Percentiles rank a stretch among this genome's conserved stretches.
Conservation (phyloP, 768 basidiomycete species). For the Boletus insuetus region DNA sequence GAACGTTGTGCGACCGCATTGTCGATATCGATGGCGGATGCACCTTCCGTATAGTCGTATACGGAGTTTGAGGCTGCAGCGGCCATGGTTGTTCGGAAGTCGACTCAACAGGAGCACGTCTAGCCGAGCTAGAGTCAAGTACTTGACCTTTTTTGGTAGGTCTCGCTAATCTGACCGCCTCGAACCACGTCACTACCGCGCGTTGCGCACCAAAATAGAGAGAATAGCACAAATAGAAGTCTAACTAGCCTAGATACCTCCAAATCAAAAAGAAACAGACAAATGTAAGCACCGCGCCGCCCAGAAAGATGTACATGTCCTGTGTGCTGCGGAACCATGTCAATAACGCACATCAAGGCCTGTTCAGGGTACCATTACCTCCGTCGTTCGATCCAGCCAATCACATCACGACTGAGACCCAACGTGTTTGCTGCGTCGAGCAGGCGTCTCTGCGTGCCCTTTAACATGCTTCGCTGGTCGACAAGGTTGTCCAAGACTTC, state of each 20-base stretch:
- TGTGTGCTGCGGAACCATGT: constrained; percentile 61
- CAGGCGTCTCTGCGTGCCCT: constrained; percentile 87
- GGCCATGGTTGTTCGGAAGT: constrained; percentile 13
- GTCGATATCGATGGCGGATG: constrained; percentile 71
- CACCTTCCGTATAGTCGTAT: constrained; percentile 85
- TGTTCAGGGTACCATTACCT: constrained; percentile 48
- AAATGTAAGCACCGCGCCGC: constrained; percentile 83
- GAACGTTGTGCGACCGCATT: constrained; percentile 51
- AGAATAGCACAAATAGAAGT: neutral
- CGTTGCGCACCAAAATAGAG: neutral
- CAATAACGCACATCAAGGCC: neutral
- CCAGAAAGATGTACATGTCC: constrained; percentile 92
- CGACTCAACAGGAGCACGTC: too few species aligned
- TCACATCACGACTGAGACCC: constrained; percentile 90
- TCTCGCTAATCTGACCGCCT: neutral
- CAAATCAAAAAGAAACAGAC: constrained; percentile 93
- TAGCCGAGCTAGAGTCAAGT: neutral
- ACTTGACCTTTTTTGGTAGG: constrained; percentile 14
- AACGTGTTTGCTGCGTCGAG: constrained; percentile 92
- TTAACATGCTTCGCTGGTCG: constrained; percentile 90
- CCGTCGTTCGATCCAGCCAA: constrained; percentile 94
- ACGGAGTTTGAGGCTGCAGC: constrained; percentile 11
- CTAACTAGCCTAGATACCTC: constrained; percentile 70
- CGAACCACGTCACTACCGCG: neutral
- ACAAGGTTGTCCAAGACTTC: constrained; percentile 90